Percentiles rank a stretch among this genome's conserved stretches.
phyloP scores from a whole-genome alignment of 805 yeast species.

The Myxozyma vanderwaltii region DNA sequence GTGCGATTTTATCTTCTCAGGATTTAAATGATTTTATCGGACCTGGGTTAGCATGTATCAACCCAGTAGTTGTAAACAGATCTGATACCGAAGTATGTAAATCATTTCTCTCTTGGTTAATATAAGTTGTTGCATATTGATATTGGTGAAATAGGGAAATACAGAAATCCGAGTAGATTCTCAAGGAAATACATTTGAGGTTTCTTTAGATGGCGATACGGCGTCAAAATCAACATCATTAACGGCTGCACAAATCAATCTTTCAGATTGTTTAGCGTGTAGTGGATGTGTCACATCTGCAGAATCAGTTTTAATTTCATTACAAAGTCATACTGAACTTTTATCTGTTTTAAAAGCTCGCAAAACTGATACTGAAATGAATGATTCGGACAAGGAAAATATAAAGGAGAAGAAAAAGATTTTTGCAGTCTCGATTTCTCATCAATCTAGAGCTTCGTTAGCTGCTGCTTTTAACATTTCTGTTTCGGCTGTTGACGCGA shows the following conservation, averaged over 20 bases:
- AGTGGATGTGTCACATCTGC: conserved; percentile 97
- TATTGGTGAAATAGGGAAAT: conserved; percentile 19
- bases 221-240: conserved; percentile 40
- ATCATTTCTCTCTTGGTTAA: not conserved
- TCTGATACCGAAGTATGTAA: conserved; percentile 25
- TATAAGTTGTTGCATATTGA: not conserved
- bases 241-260: conserved; percentile 80
- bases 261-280: conserved; percentile 94
- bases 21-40: conserved; percentile 92
- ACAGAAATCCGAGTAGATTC: conserved; percentile 60
- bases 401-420: conserved; percentile 42
- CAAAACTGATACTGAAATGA: conserved; percentile 2
- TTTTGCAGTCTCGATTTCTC: conserved; percentile 79
- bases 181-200: conserved; percentile 66
- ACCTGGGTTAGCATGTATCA: conserved; percentile 93
- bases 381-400: conserved; percentile 13
- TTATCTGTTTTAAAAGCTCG: conserved; percentile 39
- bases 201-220: conserved; percentile 52
- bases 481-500: conserved; percentile 60
- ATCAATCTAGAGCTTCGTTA: conserved; percentile 81
- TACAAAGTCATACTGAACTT: conserved; percentile 84
- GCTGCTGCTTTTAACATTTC: conserved; percentile 64
- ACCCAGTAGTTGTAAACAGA: conserved; percentile 63
- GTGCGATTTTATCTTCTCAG: conserved; percentile 83
- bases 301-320: conserved; percentile 89